Conservation (phyloP, 306 rosid species). For the Lagenaria siceraria region DNA sequence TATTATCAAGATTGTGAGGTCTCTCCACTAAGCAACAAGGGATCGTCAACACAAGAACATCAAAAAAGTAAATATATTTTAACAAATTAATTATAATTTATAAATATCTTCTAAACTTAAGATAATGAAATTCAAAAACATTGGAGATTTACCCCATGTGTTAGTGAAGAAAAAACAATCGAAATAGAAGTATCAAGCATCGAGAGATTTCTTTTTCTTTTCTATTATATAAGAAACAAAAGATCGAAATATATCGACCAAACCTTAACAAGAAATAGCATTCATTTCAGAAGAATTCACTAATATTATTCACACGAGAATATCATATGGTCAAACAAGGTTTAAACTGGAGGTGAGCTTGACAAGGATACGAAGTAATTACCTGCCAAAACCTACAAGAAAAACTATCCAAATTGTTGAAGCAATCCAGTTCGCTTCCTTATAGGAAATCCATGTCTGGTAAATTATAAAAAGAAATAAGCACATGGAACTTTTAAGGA, state of each 20-base stretch:
- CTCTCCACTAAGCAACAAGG: too few relatives aligned
- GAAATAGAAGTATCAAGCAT: too few relatives aligned
- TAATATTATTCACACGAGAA: neutral
- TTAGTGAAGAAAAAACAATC: too few relatives aligned
- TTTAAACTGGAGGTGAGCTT: neutral
- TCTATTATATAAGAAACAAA: too few relatives aligned
- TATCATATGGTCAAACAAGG: too few relatives aligned
- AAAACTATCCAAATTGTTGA: slow-evolving; percentile 50
- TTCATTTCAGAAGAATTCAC: neutral
- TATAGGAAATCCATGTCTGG: slow-evolving; percentile 66
- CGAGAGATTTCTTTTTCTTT: too few relatives aligned
- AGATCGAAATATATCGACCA: neutral
- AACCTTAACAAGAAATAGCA: neutral
- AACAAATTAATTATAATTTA: neutral
- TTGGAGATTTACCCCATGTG: too few relatives aligned
- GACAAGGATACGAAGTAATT: neutral
- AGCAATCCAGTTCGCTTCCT: slow-evolving; percentile 55
- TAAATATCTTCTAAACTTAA: too few relatives aligned
- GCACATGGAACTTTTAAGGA: too few relatives aligned
- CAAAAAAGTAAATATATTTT: neutral
- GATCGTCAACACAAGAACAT: neutral
- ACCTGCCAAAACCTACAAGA: slow-evolving; percentile 43
- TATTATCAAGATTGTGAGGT: too few relatives aligned
- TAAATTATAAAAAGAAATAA: neutral
- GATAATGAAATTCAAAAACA: too few relatives aligned